Percentiles rank a stretch among this genome's conserved stretches.
Conservation (phyloP, 2,329 filamentous ascomycete species). For the Sclerotinia minor region DNA sequence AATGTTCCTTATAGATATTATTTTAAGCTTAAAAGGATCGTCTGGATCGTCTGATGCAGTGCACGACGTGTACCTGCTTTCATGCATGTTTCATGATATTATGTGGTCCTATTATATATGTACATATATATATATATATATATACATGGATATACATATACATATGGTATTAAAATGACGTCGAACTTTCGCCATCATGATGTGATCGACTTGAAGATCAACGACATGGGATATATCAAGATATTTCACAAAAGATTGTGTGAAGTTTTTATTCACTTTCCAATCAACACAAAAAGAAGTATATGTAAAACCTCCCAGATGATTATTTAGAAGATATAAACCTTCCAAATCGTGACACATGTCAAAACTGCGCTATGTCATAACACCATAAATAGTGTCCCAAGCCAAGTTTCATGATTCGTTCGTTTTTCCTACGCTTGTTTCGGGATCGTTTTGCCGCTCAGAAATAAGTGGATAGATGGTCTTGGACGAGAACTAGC, state of each 20-base stretch:
- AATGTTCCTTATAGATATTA: constrained; percentile 1
- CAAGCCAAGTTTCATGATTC: constrained; percentile 7
- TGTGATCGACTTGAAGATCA: neutral
- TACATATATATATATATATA: no score
- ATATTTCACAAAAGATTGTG: no score
- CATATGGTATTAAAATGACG: neutral
- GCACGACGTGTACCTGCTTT: neutral
- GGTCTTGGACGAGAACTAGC: neutral
- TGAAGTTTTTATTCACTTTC: neutral
- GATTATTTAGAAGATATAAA: neutral
- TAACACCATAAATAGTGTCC: neutral
- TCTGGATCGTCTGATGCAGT: neutral
- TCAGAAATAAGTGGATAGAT: constrained; percentile 11
- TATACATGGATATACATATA: neutral
- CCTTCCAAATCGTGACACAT: neutral
- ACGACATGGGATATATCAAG: neutral
- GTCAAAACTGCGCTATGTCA: neutral
- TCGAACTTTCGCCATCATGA: neutral
- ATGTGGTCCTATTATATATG: constrained; percentile 4
- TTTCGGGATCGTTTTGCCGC: constrained; percentile 4
- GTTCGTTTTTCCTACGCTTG: neutral
- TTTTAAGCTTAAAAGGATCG: neutral
- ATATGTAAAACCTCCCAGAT: neutral
- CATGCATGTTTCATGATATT: constrained; percentile 9
- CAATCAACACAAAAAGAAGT: neutral